These are phyloP conservation scores for Cercospora zeina DNA, from an alignment of 2,329 filamentous ascomycete genomes.

Conservation along the genomic window DNA sequence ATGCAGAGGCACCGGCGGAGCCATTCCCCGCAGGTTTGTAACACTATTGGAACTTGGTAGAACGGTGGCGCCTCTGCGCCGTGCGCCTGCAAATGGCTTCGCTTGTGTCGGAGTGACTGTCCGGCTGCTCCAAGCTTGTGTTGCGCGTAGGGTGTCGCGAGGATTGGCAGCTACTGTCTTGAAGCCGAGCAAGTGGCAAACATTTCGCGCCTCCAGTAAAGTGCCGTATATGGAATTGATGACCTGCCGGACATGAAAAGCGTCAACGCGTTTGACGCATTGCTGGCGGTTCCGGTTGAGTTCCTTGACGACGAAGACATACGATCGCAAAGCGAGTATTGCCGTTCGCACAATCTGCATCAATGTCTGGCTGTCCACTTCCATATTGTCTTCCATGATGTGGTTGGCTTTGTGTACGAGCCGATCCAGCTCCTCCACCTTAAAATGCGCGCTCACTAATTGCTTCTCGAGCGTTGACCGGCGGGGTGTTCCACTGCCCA, in stretches of 20 bases:
- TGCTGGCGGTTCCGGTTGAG: constrained; percentile 52
- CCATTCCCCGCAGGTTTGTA: constrained; percentile 40
- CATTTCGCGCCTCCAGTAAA: constrained; percentile 60
- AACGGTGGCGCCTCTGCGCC: constrained; percentile 54
- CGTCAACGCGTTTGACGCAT: constrained; percentile 57
- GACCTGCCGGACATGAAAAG: constrained; percentile 59
- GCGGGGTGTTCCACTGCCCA: constrained; percentile 50
- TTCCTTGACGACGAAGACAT: constrained; percentile 52
- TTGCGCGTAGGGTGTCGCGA: constrained; percentile 35
- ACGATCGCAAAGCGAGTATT: constrained; percentile 53
- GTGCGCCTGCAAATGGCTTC: constrained; percentile 45
- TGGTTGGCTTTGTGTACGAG: constrained; percentile 46
- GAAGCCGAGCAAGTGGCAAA: constrained; percentile 55
- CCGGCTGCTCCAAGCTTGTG: constrained; percentile 38
- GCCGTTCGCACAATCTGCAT: constrained; percentile 46
- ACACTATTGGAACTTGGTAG: constrained; percentile 47
- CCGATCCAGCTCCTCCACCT: constrained; percentile 58
- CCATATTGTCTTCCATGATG: constrained; percentile 50
- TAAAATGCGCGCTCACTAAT: constrained; percentile 57
- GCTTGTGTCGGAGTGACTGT: constrained; percentile 52
- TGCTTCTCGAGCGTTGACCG: constrained; percentile 55
- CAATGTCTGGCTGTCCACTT: constrained; percentile 49
- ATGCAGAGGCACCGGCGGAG: constrained; percentile 48
- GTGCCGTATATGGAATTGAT: constrained; percentile 61
- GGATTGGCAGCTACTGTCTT: constrained; percentile 36